These are phyloP conservation scores for Arthrobotrys iridis DNA, from an alignment of 2,329 filamentous ascomycete species.

Conservation along the genomic window DNA sequence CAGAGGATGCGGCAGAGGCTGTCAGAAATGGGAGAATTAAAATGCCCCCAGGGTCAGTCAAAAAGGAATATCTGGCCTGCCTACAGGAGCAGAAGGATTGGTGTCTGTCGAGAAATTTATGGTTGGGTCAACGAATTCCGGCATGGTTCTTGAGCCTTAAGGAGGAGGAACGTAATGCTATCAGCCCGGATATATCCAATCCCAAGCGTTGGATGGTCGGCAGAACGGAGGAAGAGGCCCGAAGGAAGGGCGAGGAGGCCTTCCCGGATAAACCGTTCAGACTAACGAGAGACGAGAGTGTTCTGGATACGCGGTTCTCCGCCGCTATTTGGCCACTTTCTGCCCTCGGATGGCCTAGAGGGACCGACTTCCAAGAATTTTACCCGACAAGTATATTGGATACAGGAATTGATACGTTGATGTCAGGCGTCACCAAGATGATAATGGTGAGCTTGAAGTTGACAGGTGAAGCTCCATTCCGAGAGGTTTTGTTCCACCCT, in stretches of 20 bases:
- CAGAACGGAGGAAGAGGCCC: conserved; percentile 50
- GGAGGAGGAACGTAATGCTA: conserved; percentile 12
- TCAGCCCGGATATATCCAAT: neutral
- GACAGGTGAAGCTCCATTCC: conserved; percentile 55
- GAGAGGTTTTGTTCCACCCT: conserved; percentile 57
- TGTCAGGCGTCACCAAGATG: conserved; percentile 58
- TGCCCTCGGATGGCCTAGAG: conserved; percentile 55
- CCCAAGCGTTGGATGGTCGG: conserved; percentile 55
- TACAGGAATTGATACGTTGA: conserved; percentile 57
- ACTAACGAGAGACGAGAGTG: conserved; percentile 55
- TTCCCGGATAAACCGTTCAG: conserved; percentile 8
- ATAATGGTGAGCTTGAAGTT: conserved; percentile 57
- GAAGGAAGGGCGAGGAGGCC: neutral
- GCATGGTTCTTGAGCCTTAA: conserved; percentile 51
- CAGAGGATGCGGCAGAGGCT: conserved; percentile 48
- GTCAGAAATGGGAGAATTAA: conserved; percentile 33
- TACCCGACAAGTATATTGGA: conserved; percentile 57
- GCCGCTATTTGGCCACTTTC: conserved; percentile 57
- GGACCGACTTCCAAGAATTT: conserved; percentile 44
- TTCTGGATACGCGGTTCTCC: conserved; percentile 58
- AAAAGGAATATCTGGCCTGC: conserved; percentile 51
- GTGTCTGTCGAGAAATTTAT: conserved; percentile 57
- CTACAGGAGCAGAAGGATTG: conserved; percentile 56
- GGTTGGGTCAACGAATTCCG: conserved; percentile 58
- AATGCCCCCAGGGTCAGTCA: conserved; percentile 47